Evolutionary conservation across 495 filamentous ascomycete species (phyloP).

Genomic region (Aspergillus sclerotiicarbonarius): DNA sequence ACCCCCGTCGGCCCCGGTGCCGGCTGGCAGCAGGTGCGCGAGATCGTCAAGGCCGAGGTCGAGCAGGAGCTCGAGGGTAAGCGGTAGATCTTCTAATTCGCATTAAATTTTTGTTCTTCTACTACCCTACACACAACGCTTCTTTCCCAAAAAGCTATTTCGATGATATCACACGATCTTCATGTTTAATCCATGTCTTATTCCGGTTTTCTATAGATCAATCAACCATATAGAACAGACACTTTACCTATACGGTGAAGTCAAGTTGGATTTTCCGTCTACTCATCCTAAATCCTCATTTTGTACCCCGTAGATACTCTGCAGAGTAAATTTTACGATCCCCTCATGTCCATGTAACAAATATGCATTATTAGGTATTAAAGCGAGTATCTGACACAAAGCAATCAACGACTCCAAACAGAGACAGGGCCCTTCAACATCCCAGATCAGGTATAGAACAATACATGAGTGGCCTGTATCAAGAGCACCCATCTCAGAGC

Average conservation of each 20-base stretch:
- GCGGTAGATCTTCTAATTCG: constrained; percentile 7
- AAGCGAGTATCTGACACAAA: constrained; percentile 7
- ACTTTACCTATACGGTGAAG: background rate
- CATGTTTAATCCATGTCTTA: background rate
- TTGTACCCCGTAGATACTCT: too few species aligned
- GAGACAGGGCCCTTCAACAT: background rate
- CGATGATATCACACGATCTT: background rate
- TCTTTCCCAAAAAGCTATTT: constrained; percentile 9
- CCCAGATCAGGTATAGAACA: too few species aligned
- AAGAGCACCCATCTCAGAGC: background rate
- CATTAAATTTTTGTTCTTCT: background rate
- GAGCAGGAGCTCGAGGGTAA: constrained; percentile 35
- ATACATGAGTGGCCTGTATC: background rate
- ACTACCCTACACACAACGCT: background rate
- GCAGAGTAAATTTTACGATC: too few species aligned
- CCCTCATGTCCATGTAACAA: background rate
- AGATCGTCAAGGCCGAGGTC: constrained; percentile 39
- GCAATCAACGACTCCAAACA: background rate
- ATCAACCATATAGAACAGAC: background rate
- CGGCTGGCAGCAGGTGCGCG: constrained; percentile 39
- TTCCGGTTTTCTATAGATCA: background rate
- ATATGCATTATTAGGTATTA: constrained; percentile 11
- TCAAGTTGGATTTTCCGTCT: background rate
- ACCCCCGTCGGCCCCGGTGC: constrained; percentile 27
- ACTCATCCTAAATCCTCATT: too few species aligned